Evolutionary conservation across 2,329 filamentous ascomycete species (phyloP), one percentile per base, ranked within the genome.

Genomic region (Neoascochyta sp.): DNA sequence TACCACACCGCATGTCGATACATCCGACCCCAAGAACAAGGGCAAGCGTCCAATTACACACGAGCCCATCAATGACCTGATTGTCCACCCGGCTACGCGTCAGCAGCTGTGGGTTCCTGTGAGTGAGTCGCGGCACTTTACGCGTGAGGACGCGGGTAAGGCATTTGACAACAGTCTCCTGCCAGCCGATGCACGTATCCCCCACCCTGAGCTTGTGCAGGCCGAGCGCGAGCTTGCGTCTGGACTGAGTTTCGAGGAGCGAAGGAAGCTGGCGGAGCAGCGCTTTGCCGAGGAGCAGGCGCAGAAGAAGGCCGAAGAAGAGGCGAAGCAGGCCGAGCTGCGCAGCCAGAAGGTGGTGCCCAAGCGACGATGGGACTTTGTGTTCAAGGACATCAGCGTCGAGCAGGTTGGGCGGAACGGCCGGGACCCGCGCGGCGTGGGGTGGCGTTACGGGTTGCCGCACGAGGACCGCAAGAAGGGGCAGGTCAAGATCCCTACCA

Each of bases 21-120:
- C 56, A 5, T 45, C 45, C 1, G 30, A 47, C 4, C 44, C 54
- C 7, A 32, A 34, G 9, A 54, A 59, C 29, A 52, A 48, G 13
- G 41, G 43, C 33, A 62, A 64, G 29, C 61, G 62, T 6, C 65
- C 65, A 16, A 43, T 52, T 2, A 54, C 59, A 7, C 77, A 81
- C 52, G 78, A 82, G 58, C 66, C 73, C 14, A 79, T 81, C 53
- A 81, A 81, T 50, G 78, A 81, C 49, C 69, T 82, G 18, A 73
- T 74, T 12, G 58, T 80, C 54, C 75, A 80, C 54, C 67, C 73
- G 3, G 63, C 73, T 38, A 70, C 71, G 32, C 54, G 70, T 47
- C 54, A 71, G 49, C 66, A 76, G 67, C 62, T 81, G 30, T 82
- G 81, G 62, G 74, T 78, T 34, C 78, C 78, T 1, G 71, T 76